A percentile compares a stretch with the other conserved stretches of the same genome.
These are phyloP conservation scores for Fagopyrum homotropicum DNA, from an alignment of 148 eudicot species.

Conservation along the genomic window DNA sequence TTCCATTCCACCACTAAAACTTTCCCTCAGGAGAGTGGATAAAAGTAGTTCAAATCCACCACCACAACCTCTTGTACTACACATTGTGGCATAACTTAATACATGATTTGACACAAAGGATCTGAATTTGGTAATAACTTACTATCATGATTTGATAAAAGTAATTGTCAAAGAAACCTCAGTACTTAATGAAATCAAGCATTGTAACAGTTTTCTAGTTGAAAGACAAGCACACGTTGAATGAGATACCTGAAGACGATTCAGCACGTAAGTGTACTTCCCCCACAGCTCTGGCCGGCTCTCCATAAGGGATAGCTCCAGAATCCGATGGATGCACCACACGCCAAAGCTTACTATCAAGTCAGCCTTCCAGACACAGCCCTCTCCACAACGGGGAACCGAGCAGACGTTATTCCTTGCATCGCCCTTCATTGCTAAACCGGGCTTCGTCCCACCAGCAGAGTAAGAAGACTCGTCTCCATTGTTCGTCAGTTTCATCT, in stretches of 20 bases:
- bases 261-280: constrained; percentile 86
- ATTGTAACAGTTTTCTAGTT: not conserved
- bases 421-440: constrained; percentile 24
- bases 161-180: not conserved
- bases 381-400: constrained; percentile 88
- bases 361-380: constrained; percentile 77
- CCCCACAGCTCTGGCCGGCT: constrained; percentile 99
- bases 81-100: no score
- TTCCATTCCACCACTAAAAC: not conserved
- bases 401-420: constrained; percentile 42
- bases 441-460: constrained; percentile 33
- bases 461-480: constrained; percentile 29
- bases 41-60: not conserved
- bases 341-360: constrained; percentile 84
- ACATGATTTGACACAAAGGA: no score
- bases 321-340: constrained; percentile 84
- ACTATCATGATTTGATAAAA: no score
- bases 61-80: no score
- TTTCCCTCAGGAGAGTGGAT: not conserved
- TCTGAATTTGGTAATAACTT: no score
- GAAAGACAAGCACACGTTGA: not conserved
- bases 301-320: constrained; percentile 95
- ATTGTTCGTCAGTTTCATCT: constrained; percentile 28
- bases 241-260: constrained; percentile 88
- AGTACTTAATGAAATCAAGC: not conserved